A percentile compares a stretch with the other conserved stretches of the same genome.
These are phyloP conservation scores for Penicillium psychrofluorescens DNA, from an alignment of 495 filamentous ascomycete species.

Conservation along the genomic window DNA sequence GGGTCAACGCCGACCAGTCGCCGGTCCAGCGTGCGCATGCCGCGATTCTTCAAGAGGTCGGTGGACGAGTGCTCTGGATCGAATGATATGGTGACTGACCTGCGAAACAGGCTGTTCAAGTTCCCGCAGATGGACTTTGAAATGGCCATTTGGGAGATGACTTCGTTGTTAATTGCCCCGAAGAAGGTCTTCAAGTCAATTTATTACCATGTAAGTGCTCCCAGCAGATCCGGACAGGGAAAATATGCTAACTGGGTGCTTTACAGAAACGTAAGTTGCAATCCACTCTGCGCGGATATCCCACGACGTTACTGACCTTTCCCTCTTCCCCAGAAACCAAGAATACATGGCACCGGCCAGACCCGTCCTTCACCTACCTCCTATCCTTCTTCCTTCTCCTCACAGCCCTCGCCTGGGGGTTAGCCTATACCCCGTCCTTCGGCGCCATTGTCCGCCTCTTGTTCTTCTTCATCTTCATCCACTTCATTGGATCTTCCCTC, in stretches of 20 bases:
- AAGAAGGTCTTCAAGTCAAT: slow-evolving; percentile 74
- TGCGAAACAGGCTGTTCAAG: slow-evolving; percentile 49
- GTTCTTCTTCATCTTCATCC: slow-evolving; percentile 58
- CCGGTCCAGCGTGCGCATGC: slow-evolving; percentile 47
- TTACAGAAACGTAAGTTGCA: slow-evolving; percentile 53
- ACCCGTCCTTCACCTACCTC: slow-evolving; percentile 73
- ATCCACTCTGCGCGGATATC: background rate
- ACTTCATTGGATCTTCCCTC: slow-evolving; percentile 58
- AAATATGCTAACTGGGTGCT: slow-evolving; percentile 7
- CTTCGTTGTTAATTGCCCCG: slow-evolving; percentile 60
- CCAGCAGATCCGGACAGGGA: background rate
- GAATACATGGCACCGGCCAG: slow-evolving; percentile 70
- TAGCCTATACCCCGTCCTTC: slow-evolving; percentile 57
- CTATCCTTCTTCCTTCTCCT: slow-evolving; percentile 68
- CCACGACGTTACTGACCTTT: slow-evolving; percentile 6
- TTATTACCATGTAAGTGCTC: slow-evolving; percentile 59
- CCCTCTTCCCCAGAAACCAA: slow-evolving; percentile 51
- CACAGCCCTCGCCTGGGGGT: slow-evolving; percentile 65
- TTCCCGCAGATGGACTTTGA: slow-evolving; percentile 67
- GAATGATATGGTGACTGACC: background rate
- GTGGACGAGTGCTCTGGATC: background rate
- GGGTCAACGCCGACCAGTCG: slow-evolving; percentile 37
- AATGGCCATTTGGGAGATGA: slow-evolving; percentile 79
- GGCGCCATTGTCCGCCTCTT: slow-evolving; percentile 51
- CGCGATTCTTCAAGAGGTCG: slow-evolving; percentile 49